A percentile compares a stretch with the other conserved stretches of the same genome.
Conservation (phyloP, 768 basidiomycete genomes). For the Cantharellus cinnabarinus region DNA sequence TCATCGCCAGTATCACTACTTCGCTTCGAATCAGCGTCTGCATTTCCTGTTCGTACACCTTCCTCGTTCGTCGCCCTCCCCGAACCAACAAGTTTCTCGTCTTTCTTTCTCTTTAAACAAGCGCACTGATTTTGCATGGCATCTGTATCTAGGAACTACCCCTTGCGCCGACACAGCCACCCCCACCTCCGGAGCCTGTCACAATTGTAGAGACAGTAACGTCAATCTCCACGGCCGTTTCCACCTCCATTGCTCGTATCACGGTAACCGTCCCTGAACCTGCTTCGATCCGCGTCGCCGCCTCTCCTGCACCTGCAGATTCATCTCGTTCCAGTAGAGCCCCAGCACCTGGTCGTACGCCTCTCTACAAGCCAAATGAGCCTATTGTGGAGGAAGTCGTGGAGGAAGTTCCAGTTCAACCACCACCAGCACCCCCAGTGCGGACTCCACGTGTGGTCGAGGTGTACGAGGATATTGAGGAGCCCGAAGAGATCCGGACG, state of each 20-base stretch:
- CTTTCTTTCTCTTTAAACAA: conserved; percentile 4
- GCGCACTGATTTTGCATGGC: not conserved
- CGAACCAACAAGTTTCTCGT: not conserved
- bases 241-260: not conserved
- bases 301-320: conserved; percentile 5
- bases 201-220: conserved; percentile 1
- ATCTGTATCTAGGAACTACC: not conserved
- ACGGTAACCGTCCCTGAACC: conserved; percentile 5
- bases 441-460: not conserved
- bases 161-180: not conserved
- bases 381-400: not conserved
- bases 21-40: conserved; percentile 1
- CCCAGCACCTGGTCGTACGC: not conserved
- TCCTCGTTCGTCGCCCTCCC: conserved; percentile 1
- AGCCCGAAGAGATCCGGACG: not conserved
- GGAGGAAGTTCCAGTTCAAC: not conserved
- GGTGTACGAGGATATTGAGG: not conserved
- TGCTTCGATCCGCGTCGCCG: conserved; percentile 9
- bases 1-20: not conserved
- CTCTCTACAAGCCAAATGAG: not conserved
- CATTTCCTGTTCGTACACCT: conserved; percentile 3
- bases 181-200: not conserved
- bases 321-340: not conserved
- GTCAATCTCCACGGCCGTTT: not conserved
- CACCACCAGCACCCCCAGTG: not conserved